A percentile compares a stretch with the other conserved stretches of the same genome.
These are phyloP conservation scores for Colletotrichum spaethianum DNA, from an alignment of 2,329 filamentous ascomycete genomes.

Conservation along the genomic window DNA sequence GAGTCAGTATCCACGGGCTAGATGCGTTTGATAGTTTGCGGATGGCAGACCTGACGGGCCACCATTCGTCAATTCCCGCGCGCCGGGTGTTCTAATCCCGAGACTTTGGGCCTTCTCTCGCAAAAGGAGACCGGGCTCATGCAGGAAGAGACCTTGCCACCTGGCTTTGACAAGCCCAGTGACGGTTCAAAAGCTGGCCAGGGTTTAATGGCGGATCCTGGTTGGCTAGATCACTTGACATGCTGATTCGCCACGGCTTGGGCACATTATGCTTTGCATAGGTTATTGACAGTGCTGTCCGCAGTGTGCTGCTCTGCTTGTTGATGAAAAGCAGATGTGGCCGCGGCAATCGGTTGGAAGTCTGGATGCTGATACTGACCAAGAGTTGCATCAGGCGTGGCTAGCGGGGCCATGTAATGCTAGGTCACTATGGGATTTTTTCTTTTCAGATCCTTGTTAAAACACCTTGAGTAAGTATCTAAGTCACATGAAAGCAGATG, in stretches of 20 bases:
- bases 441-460: neutral
- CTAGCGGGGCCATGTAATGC: neutral
- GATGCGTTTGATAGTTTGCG: slow-evolving; percentile 27
- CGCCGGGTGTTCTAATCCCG: neutral
- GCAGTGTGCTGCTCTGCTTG: neutral
- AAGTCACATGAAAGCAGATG: neutral
- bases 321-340: neutral
- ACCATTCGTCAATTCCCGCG: neutral
- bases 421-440: neutral
- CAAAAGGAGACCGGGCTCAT: slow-evolving; percentile 2
- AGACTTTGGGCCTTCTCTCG: neutral
- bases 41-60: neutral
- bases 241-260: neutral
- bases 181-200: neutral
- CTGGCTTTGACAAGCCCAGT: neutral
- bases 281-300: neutral
- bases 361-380: neutral
- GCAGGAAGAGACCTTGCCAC: slow-evolving; percentile 2
- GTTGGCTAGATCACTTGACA: neutral
- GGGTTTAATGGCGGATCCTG: neutral
- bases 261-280: neutral
- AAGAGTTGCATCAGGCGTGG: slow-evolving; percentile 9
- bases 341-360: neutral
- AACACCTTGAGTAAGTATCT: neutral
- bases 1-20: neutral